Evolutionary conservation across 2,329 filamentous ascomycete species (phyloP), one percentile per base, ranked within the genome.

Genomic region (Pseudocercospora crystallina): DNA sequence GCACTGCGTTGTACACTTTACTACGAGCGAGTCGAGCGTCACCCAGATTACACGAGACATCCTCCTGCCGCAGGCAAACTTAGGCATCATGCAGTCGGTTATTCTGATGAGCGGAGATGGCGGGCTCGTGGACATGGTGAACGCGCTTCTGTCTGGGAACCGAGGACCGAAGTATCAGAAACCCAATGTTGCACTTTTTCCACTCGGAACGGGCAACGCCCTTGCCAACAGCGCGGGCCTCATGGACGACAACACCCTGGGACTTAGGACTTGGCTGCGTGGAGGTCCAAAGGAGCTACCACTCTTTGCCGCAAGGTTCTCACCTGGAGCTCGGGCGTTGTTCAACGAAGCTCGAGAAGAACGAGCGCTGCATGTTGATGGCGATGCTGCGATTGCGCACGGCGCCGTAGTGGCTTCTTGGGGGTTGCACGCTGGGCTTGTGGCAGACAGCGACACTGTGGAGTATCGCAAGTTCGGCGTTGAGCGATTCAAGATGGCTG

Each of bases 351-450:
- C 65, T 14, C 71, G 70, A 9, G 69, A 75, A 31, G 75, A 78
- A 47, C 65, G 67, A 34, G 54, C 60, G 7, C 59, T 71, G 3
- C 58, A 69, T 1, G 0, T 61, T 42, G 61, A 69, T 30, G 62
- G 69, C 15, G 65, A 58, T 43, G 62, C 54, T 1, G 66, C 67
- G 0, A 61, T 61, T 0, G 62, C 80, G 2, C 80, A 87, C 62
- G 91, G 90, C 20, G 87, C 86, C 17, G 89, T 96, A 15, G 91
- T 97, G 2, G 86, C 85, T 38, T 94, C 87, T 68, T 95, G 95
- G 80, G 92, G 88, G 14, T 83, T 97, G 64, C 92, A 97, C 65
- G 89, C 91, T 29, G 84, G 86, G 36, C 79, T 97, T 3, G 90
- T 97, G 15, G 90, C 89, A 61, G 90, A 96, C 73, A 94, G 88